Evolutionary conservation across 106 monocot genomes (phyloP).

Genomic region (Dendrobium huoshanense): DNA sequence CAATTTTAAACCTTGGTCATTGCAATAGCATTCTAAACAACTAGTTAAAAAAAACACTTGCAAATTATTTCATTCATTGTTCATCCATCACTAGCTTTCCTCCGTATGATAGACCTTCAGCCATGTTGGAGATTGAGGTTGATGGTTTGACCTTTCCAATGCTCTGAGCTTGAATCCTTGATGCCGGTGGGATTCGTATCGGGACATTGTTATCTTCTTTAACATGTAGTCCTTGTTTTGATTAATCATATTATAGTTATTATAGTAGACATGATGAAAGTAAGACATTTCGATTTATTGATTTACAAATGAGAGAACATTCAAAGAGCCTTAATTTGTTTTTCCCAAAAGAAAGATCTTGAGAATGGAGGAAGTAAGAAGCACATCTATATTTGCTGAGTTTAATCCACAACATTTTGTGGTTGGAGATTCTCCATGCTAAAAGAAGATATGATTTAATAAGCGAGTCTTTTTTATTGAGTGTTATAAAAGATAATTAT

Average conservation of each 20-base stretch:
- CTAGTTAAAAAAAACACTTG: no score
- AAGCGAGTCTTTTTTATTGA: background rate
- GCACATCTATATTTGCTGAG: background rate
- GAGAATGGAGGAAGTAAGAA: background rate
- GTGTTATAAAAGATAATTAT: background rate
- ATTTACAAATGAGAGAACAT: background rate
- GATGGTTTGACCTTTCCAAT: no score
- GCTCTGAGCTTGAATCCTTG: no score
- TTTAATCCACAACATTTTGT: background rate
- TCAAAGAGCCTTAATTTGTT: background rate
- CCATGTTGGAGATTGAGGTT: no score
- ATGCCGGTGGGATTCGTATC: no score
- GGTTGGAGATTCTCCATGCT: background rate
- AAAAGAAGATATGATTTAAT: background rate
- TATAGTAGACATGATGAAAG: background rate
- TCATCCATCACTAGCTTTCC: no score
- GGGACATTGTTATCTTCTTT: background rate
- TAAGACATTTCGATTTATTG: background rate
- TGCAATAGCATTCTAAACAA: no score
- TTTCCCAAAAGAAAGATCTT: background rate
- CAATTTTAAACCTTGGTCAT: no score
- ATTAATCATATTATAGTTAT: background rate
- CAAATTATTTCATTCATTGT: no score
- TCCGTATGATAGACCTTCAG: no score
- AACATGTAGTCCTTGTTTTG: background rate